phyloP scores from a whole-genome alignment of 83 land plant species.

The Diphasiastrum complanatum region DNA sequence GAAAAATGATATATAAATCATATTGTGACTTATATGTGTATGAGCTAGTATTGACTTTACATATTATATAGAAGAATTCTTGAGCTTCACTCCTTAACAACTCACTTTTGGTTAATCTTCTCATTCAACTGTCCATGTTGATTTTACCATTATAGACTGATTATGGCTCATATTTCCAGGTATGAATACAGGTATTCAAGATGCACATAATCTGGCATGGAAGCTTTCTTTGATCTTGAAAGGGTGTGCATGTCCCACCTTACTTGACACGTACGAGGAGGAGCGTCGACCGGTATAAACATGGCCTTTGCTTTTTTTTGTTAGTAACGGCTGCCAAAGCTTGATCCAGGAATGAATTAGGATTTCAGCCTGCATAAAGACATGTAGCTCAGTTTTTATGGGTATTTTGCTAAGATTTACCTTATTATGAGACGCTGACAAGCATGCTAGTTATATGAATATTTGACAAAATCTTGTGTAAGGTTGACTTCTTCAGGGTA shows the following conservation, averaged over 20 bases:
- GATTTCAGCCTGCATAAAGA: neutral
- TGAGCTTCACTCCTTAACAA: no score
- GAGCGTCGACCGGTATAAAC: conserved; percentile 73
- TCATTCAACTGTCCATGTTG: no score
- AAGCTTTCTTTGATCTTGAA: conserved; percentile 56
- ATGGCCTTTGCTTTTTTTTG: no score
- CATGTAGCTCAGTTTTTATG: neutral
- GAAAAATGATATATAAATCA: no score
- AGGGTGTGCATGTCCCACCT: conserved; percentile 43
- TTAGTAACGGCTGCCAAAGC: neutral
- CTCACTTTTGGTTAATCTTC: no score
- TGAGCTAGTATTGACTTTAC: no score
- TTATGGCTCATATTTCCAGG: no score
- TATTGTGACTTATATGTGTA: no score
- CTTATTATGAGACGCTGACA: conserved; percentile 6
- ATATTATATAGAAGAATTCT: no score
- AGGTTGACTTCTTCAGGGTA: neutral
- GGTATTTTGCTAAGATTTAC: neutral
- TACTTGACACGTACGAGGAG: conserved; percentile 62
- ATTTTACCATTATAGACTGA: no score
- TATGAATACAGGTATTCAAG: conserved; percentile 97
- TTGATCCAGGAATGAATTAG: neutral
- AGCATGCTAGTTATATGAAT: neutral
- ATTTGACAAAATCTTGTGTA: neutral
- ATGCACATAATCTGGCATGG: conserved; percentile 97